phyloP scores from a whole-genome alignment of 345 rosid genomes.

The Hibiscus mutabilis region DNA sequence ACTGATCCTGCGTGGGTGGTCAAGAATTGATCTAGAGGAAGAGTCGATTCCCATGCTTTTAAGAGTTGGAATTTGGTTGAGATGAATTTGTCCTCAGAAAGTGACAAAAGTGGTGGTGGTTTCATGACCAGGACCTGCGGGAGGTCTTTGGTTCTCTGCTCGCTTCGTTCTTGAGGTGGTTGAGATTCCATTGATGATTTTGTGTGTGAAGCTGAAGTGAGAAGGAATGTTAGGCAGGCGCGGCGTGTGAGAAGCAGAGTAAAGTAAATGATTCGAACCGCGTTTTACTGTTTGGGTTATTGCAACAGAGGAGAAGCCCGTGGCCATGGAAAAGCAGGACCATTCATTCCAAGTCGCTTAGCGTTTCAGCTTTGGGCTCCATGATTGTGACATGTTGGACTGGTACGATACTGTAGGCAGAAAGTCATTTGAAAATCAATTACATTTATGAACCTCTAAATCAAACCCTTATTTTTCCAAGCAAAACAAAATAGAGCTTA shows the following conservation, averaged over 20 bases:
- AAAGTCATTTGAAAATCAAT: too few species aligned
- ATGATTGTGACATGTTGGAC: too few species aligned
- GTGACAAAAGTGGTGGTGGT: neutral
- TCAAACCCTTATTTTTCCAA: too few species aligned
- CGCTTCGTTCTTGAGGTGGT: neutral
- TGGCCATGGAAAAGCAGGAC: neutral
- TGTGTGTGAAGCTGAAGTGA: too few species aligned
- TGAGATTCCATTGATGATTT: neutral
- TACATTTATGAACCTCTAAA: too few species aligned
- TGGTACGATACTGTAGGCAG: too few species aligned
- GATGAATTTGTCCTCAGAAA: conserved; percentile 2
- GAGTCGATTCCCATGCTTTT: conserved; percentile 7
- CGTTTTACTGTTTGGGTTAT: neutral
- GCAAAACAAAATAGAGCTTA: too few species aligned
- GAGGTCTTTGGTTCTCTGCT: neutral
- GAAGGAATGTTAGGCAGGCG: too few species aligned
- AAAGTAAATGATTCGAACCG: neutral
- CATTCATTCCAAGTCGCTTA: neutral
- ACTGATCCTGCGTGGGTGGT: conserved; percentile 13
- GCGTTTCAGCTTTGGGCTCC: neutral
- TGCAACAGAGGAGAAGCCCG: neutral
- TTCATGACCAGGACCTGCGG: neutral
- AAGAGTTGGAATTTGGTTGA: conserved; percentile 6
- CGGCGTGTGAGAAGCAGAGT: neutral
- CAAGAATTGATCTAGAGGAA: conserved; percentile 10